Percentiles rank a stretch among this genome's conserved stretches.
These are phyloP conservation scores for Nicotiana attenuata DNA, from an alignment of 257 asterid genomes.

Conservation along the genomic window DNA sequence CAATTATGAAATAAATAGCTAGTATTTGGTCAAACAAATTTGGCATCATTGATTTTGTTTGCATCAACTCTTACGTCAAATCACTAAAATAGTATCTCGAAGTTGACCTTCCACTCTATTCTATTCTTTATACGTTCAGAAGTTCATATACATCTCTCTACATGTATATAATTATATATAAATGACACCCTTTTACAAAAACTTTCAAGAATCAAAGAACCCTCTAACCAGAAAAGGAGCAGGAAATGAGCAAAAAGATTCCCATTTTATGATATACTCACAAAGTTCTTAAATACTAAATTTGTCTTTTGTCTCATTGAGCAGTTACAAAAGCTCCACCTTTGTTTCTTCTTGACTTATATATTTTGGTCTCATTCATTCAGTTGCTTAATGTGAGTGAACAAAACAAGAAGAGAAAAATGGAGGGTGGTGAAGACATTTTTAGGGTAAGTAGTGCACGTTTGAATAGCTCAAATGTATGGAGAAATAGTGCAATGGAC, in stretches of 20 bases:
- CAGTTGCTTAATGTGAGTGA: neutral
- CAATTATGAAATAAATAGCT: neutral
- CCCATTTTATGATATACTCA: neutral
- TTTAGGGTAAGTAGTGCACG: constrained; percentile 53
- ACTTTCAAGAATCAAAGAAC: constrained; percentile 26
- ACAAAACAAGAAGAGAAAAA: neutral
- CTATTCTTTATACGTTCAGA: neutral
- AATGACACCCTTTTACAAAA: neutral
- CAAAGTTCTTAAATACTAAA: neutral
- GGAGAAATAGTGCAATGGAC: constrained; percentile 72
- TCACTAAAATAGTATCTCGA: constrained; percentile 16
- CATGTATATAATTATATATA: neutral
- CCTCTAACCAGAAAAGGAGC: constrained; percentile 10
- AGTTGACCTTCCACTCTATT: constrained; percentile 9
- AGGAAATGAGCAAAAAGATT: constrained; percentile 1
- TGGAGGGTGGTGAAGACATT: constrained; percentile 51
- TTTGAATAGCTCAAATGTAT: constrained; percentile 55
- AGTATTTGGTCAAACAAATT: neutral
- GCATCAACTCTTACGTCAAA: constrained; percentile 40
- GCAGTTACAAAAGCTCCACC: neutral
- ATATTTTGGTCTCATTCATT: too few species aligned
- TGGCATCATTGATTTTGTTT: constrained; percentile 4
- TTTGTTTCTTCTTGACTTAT: neutral
- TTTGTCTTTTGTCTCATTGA: neutral
- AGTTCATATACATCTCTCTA: neutral